A percentile compares a stretch with the other conserved stretches of the same genome.
These are phyloP conservation scores for Linum trigynum DNA, from an alignment of 345 rosid species.

Conservation along the genomic window DNA sequence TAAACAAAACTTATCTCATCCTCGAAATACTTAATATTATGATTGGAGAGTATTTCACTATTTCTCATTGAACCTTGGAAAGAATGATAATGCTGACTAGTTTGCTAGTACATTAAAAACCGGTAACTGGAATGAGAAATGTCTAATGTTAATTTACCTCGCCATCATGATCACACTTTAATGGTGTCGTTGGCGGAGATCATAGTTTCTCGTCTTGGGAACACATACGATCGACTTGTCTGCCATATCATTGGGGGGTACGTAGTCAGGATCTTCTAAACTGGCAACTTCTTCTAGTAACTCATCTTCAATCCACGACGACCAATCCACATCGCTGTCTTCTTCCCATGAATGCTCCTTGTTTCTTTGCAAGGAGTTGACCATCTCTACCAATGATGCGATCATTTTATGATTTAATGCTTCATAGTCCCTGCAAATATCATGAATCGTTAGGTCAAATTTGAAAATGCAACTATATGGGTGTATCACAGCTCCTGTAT, in stretches of 20 bases:
- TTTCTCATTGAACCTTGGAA: no score
- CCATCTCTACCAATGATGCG: conserved; percentile 44
- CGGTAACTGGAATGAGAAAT: no score
- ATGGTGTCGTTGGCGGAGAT: conserved; percentile 23
- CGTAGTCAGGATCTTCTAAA: conserved; percentile 50
- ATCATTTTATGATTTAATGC: conserved; percentile 57
- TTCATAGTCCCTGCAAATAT: conserved; percentile 56
- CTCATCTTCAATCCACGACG: conserved; percentile 53
- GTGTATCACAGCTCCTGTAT: no score
- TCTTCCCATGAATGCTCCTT: conserved; percentile 28
- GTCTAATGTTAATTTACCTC: no score
- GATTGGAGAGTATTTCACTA: no score
- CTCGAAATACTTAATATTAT: no score
- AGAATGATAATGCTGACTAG: no score
- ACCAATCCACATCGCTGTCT: conserved; percentile 49
- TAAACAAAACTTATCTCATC: no score
- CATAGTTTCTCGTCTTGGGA: conserved; percentile 17
- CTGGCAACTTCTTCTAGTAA: conserved; percentile 42
- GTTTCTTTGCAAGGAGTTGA: conserved; percentile 40
- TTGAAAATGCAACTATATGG: no score
- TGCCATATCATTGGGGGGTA: conserved; percentile 26
- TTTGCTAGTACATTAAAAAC: no score
- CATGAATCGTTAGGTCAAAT: background rate
- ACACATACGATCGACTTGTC: conserved; percentile 24
- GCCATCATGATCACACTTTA: background rate